Evolutionary conservation across 192 early-diverging fungal species (phyloP), one percentile per base, ranked within the genome.

Genomic region (Coemansia sp.): DNA sequence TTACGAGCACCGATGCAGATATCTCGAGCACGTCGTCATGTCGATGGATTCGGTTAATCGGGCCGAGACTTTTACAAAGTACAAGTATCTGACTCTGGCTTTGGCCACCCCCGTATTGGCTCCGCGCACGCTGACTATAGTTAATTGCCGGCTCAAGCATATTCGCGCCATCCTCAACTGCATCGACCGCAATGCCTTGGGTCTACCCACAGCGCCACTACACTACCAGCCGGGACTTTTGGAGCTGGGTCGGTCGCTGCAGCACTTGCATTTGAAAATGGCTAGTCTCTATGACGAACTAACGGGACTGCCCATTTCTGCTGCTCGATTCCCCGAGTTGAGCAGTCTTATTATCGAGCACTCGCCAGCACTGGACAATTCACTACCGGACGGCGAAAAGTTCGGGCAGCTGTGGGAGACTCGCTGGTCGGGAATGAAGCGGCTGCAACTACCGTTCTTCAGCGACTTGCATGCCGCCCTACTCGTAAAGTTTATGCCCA

Each of bases 31-130:
- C 41, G 73, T 81, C 25, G 78, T 81, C 12, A 75, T 81, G 78
- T 81, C 78, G 14, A 81, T 81, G 78, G 78, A 81, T 54, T 81
- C 78, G 62, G 75, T 81, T 62, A 81, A 76, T 66, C 68, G 75
- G 61, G 78, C 78, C 10, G 78, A 81, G 63, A 81, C 78, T 0
- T 81, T 72, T 51, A 81, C 78, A 58, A 81, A 81, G 65, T 81
- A 81, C 73, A 81, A 81, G 66, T 81, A 81, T 43, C 20, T 81
- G 66, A 75, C 78, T 12, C 60, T 81, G 51, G 68, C 66, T 8
- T 41, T 81, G 38, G 78, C 78, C 14, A 81, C 78, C 15, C 78
- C 78, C 7, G 78, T 81, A 43, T 59, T 81, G 45, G 78, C 78
- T 1, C 78, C 78, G 35, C 68, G 78, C 37, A 74, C 78, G 20